Evolutionary conservation across 1,139 yeast genomes (phyloP).

Genomic region (Yamadazyma songkhlaensis): DNA sequence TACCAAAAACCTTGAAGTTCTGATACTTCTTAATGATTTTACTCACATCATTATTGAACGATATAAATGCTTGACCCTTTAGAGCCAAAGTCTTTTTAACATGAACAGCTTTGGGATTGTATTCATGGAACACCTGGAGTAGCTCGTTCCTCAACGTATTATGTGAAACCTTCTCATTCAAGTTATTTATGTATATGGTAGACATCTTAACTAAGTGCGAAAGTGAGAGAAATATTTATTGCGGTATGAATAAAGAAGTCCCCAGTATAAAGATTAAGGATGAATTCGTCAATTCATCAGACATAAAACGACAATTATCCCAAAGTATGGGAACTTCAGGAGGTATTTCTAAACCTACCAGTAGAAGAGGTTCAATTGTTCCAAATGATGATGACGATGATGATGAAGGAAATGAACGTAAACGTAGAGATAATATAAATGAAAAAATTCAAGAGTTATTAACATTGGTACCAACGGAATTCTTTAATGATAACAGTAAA

Average conservation of each 20-base stretch:
- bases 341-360: slow-evolving; percentile 42
- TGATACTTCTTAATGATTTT: slow-evolving; percentile 40
- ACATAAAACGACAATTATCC: slow-evolving; percentile 41
- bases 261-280: slow-evolving; percentile 27
- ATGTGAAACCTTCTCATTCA: slow-evolving; percentile 66
- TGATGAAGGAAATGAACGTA: slow-evolving; percentile 51
- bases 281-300: slow-evolving; percentile 13
- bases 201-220: slow-evolving; percentile 14
- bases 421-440: slow-evolving; percentile 84
- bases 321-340: slow-evolving; percentile 33
- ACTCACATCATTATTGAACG: slow-evolving; percentile 43
- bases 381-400: slow-evolving; percentile 33
- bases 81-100: slow-evolving; percentile 62
- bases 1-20: slow-evolving; percentile 12
- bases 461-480: slow-evolving; percentile 62
- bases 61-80: slow-evolving; percentile 84
- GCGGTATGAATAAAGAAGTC: slow-evolving; percentile 7
- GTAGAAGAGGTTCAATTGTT: slow-evolving; percentile 36
- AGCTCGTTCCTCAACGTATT: slow-evolving; percentile 49
- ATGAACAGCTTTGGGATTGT: slow-evolving; percentile 46
- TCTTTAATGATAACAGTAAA: slow-evolving; percentile 29
- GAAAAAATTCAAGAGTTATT: slow-evolving; percentile 84
- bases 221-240: background rate
- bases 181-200: slow-evolving; percentile 62
- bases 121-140: slow-evolving; percentile 43